These are phyloP conservation scores for Phytophthora palmivora DNA, from an alignment of 352 stramenopile species.

Conservation along the genomic window DNA sequence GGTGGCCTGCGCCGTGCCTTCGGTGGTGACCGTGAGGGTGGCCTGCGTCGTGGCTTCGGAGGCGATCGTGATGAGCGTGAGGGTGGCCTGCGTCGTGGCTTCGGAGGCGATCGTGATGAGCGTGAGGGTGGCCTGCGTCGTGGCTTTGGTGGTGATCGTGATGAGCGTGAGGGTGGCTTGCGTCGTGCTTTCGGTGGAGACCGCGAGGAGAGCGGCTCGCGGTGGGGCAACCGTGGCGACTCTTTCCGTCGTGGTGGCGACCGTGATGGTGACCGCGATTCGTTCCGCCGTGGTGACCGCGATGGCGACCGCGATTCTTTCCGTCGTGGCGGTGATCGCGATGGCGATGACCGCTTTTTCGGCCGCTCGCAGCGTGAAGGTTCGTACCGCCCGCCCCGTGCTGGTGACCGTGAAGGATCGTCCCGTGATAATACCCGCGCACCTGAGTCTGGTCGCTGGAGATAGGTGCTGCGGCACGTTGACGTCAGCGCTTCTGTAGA, in stretches of 20 bases:
- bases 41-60: conserved; percentile 42
- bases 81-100: conserved; percentile 14
- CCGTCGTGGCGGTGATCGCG: conserved; percentile 35
- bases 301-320: conserved; percentile 27
- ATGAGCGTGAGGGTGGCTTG: conserved; percentile 33
- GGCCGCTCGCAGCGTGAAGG: conserved; percentile 48
- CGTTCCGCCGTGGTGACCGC: conserved; percentile 33
- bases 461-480: conserved; percentile 40
- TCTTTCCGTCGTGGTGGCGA: conserved; percentile 29
- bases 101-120: conserved; percentile 48
- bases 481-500: conserved; percentile 17
- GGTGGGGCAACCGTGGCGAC: conserved; percentile 24
- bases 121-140: conserved; percentile 30
- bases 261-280: conserved; percentile 18
- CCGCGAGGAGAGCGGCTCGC: conserved; percentile 29
- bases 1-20: conserved; percentile 33
- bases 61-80: conserved; percentile 51
- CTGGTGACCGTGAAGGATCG: conserved; percentile 39
- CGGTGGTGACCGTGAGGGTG: conserved; percentile 41
- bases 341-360: conserved; percentile 62
- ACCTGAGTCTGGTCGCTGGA: conserved; percentile 72
- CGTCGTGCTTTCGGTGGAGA: conserved; percentile 35
- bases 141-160: conserved; percentile 41
- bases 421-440: conserved; percentile 50
- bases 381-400: conserved; percentile 62